Conservation (phyloP, 441 rosid species). For the Populus hybrid region DNA sequence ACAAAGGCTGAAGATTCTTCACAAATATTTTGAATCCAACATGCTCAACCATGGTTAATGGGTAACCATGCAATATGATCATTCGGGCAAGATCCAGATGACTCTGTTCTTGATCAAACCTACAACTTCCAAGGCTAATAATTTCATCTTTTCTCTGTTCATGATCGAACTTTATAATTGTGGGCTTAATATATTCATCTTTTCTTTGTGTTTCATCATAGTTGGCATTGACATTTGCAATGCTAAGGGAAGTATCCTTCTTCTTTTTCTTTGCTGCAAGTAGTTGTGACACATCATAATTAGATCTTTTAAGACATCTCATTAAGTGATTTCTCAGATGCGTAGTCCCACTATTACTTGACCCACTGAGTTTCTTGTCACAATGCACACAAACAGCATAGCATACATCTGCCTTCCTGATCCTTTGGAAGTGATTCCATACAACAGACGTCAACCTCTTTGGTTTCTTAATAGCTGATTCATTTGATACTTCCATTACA, state of each 20-base stretch:
- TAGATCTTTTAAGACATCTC: conserved; percentile 83
- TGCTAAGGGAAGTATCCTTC: conserved; percentile 52
- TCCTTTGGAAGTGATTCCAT: conserved; percentile 95
- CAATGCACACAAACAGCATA: conserved; percentile 91
- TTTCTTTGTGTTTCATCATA: conserved; percentile 62
- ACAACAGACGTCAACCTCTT: conserved; percentile 94
- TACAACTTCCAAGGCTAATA: conserved; percentile 54
- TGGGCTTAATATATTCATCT: conserved; percentile 65
- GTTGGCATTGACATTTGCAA: conserved; percentile 49
- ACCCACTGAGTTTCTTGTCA: conserved; percentile 91
- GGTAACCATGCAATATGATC: conserved; percentile 83
- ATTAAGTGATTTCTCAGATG: conserved; percentile 92
- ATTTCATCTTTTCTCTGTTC: conserved; percentile 71
- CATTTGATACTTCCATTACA: conserved; percentile 73
- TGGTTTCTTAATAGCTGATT: conserved; percentile 62
- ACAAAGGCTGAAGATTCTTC: conserved; percentile 86
- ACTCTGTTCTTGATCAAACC: conserved; percentile 79
- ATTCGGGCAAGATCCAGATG: conserved; percentile 83
- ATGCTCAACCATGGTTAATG: conserved; percentile 79
- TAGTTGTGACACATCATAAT: conserved; percentile 79
- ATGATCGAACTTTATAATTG: conserved; percentile 58
- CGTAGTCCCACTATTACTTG: conserved; percentile 95
- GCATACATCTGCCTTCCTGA: conserved; percentile 84
- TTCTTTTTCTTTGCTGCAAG: conserved; percentile 72
- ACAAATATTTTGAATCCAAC: conserved; percentile 87